Evolutionary conservation across 352 stramenopile species (phyloP).

Genomic region (Pythium pyrilobum): DNA sequence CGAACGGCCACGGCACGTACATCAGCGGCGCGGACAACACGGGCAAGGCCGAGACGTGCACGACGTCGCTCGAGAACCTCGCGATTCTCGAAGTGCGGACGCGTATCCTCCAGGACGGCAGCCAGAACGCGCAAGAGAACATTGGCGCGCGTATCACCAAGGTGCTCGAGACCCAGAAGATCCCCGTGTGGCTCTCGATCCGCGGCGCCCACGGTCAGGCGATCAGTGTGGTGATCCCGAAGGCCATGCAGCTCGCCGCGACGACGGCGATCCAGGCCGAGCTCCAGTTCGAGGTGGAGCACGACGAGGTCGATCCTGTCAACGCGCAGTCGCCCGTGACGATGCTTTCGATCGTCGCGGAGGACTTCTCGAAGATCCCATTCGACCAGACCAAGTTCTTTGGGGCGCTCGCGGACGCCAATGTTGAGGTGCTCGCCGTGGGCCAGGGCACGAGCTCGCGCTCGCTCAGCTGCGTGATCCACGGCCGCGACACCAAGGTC

Average conservation of each 20-base stretch:
- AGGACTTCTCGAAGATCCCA: slow-evolving; percentile 69
- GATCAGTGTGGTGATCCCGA: slow-evolving; percentile 70
- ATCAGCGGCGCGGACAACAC: slow-evolving; percentile 61
- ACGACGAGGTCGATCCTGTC: slow-evolving; percentile 64
- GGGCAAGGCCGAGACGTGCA: slow-evolving; percentile 65
- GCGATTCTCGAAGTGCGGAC: slow-evolving; percentile 76
- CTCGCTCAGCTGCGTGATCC: slow-evolving; percentile 72
- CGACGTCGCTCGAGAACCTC: slow-evolving; percentile 77
- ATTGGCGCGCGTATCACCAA: slow-evolving; percentile 74
- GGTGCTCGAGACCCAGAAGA: slow-evolving; percentile 49
- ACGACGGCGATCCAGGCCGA: slow-evolving; percentile 45
- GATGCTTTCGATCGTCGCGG: slow-evolving; percentile 80
- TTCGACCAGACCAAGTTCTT: slow-evolving; percentile 79
- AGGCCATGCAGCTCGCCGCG: slow-evolving; percentile 25
- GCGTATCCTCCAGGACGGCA: slow-evolving; percentile 71
- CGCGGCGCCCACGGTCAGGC: slow-evolving; percentile 75
- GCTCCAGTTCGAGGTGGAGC: slow-evolving; percentile 52
- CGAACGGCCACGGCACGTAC: slow-evolving; percentile 71
- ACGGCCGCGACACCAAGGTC: slow-evolving; percentile 61
- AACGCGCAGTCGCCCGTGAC: slow-evolving; percentile 69
- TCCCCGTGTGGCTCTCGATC: slow-evolving; percentile 79
- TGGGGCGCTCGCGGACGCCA: slow-evolving; percentile 53
- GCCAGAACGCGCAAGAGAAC: slow-evolving; percentile 49
- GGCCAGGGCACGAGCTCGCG: slow-evolving; percentile 76
- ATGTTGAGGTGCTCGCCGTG: slow-evolving; percentile 68